Evolutionary conservation across 805 yeast genomes (phyloP).

Genomic region (Metschnikowia shivogae): DNA sequence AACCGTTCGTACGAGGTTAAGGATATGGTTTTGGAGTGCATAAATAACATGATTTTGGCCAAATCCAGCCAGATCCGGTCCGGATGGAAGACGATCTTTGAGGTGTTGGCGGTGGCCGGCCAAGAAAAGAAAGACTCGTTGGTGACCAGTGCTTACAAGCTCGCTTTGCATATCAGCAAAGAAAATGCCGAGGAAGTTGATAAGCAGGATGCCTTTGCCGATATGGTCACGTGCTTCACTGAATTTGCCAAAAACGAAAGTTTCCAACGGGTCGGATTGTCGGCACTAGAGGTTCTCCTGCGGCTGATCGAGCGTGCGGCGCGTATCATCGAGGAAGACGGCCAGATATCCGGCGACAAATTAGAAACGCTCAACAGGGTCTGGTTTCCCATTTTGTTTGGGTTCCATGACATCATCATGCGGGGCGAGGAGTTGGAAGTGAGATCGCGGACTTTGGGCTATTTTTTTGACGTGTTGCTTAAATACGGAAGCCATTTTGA

Average conservation of each 20-base stretch:
- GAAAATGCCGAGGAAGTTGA: slow-evolving; percentile 61
- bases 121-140: slow-evolving; percentile 51
- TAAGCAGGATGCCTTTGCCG: slow-evolving; percentile 62
- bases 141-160: slow-evolving; percentile 60
- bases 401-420: slow-evolving; percentile 87
- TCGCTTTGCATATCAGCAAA: slow-evolving; percentile 57
- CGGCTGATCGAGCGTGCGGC: slow-evolving; percentile 59
- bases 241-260: slow-evolving; percentile 79
- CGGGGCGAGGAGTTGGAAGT: slow-evolving; percentile 92
- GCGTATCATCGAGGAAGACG: slow-evolving; percentile 22
- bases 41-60: slow-evolving; percentile 76
- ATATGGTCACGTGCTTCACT: slow-evolving; percentile 70
- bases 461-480: slow-evolving; percentile 74
- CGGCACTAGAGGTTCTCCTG: slow-evolving; percentile 71
- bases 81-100: slow-evolving; percentile 92
- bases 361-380: slow-evolving; percentile 45
- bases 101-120: slow-evolving; percentile 73
- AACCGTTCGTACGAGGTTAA: slow-evolving; percentile 68
- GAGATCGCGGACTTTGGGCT: slow-evolving; percentile 80
- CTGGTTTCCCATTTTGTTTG: slow-evolving; percentile 84
- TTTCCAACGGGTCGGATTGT: slow-evolving; percentile 76
- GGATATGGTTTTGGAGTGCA: slow-evolving; percentile 86
- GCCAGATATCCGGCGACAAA: slow-evolving; percentile 6
- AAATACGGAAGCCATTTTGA: slow-evolving; percentile 77
- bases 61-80: slow-evolving; percentile 74